Evolutionary conservation across 2,329 filamentous ascomycete species (phyloP).

Genomic region (Diaporthe australafricana): DNA sequence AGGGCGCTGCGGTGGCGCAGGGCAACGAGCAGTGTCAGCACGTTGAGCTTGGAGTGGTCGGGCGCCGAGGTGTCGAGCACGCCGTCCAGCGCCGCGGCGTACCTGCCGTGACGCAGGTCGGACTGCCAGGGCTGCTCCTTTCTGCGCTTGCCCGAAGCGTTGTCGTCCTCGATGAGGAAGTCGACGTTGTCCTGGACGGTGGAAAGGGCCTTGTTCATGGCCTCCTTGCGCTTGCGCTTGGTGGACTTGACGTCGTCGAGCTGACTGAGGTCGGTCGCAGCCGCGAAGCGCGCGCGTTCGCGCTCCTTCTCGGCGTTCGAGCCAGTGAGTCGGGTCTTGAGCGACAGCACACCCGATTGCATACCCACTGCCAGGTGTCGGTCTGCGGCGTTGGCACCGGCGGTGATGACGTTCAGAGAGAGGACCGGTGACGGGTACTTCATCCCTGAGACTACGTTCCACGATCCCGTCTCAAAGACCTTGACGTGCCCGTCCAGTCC

Average conservation of each 20-base stretch:
- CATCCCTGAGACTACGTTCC: constrained; percentile 95
- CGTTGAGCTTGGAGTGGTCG: constrained; percentile 69
- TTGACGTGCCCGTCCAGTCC: constrained; percentile 97
- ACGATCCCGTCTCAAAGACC: constrained; percentile 91
- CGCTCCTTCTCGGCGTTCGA: constrained; percentile 84
- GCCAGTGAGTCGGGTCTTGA: constrained; percentile 89
- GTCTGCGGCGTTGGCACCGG: constrained; percentile 78
- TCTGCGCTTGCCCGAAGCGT: constrained; percentile 55
- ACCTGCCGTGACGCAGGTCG: constrained; percentile 82
- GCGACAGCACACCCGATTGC: constrained; percentile 90
- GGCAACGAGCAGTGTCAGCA: constrained; percentile 83
- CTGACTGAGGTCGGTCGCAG: constrained; percentile 81
- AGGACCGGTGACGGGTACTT: constrained; percentile 96
- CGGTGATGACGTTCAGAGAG: constrained; percentile 80
- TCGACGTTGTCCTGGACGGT: constrained; percentile 87
- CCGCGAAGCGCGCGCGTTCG: constrained; percentile 81
- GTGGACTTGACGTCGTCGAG: constrained; percentile 76
- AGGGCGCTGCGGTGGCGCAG: constrained; percentile 90
- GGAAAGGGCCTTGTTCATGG: constrained; percentile 71
- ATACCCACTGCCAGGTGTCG: constrained; percentile 95
- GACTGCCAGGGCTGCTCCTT: constrained; percentile 83
- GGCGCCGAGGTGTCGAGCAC: constrained; percentile 69
- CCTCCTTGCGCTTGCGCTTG: constrained; percentile 72
- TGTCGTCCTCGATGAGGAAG: constrained; percentile 85
- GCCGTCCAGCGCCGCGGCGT: constrained; percentile 81